phyloP scores from a whole-genome alignment of 2,329 filamentous ascomycete species.

The Venturia aucupariae region DNA sequence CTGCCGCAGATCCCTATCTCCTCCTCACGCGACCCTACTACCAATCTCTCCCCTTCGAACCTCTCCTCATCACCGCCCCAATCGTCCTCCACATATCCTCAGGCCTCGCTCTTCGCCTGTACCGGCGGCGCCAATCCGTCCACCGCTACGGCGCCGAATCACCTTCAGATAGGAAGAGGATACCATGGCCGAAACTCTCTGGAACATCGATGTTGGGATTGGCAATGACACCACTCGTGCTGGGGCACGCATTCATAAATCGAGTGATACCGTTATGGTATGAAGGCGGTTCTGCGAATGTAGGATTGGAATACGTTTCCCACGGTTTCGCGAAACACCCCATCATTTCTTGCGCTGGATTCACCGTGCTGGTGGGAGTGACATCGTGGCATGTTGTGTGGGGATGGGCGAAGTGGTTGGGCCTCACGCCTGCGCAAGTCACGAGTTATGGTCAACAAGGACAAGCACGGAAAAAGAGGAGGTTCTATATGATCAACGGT shows the following conservation, averaged over 20 bases:
- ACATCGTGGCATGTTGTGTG: conserved; percentile 73
- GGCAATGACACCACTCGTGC: conserved; percentile 53
- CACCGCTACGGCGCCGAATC: conserved; percentile 65
- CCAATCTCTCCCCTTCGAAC: conserved; percentile 68
- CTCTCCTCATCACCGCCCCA: conserved; percentile 67
- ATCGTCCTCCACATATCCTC: conserved; percentile 66
- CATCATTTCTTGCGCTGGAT: conserved; percentile 56
- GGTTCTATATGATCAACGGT: conserved; percentile 64
- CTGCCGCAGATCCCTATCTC: conserved; percentile 72
- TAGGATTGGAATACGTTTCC: conserved; percentile 72
- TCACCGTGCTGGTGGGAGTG: conserved; percentile 55
- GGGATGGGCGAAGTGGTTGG: conserved; percentile 77
- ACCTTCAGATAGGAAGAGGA: conserved; percentile 37
- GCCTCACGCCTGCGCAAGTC: conserved; percentile 49
- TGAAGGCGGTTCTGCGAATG: conserved; percentile 78
- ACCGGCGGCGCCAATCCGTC: conserved; percentile 63
- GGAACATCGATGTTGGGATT: conserved; percentile 68
- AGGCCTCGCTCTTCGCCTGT: conserved; percentile 66
- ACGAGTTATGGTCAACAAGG: conserved; percentile 40
- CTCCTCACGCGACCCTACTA: conserved; percentile 89
- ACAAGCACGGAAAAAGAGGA: conserved; percentile 49
- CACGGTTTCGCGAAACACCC: conserved; percentile 75
- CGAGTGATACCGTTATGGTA: conserved; percentile 63
- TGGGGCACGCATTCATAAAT: conserved; percentile 67
- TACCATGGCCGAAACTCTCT: conserved; percentile 62